Conservation (phyloP, 2,329 filamentous ascomycete genomes). For the Ceratocystis colombiana region DNA sequence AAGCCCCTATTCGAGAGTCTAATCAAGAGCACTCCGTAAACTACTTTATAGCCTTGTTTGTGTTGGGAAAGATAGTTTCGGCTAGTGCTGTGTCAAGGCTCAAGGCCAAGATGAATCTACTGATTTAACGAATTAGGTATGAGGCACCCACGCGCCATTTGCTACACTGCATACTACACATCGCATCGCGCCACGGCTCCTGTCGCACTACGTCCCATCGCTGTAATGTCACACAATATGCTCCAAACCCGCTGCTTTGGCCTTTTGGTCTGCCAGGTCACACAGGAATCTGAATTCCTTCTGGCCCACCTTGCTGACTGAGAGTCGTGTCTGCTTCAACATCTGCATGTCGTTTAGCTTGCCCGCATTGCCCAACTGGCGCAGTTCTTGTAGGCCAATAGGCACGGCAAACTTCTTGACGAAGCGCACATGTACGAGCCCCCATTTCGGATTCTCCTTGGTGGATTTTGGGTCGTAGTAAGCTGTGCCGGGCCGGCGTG, state of each 20-base stretch:
- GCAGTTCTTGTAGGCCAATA: constrained; percentile 62
- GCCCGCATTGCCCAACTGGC: constrained; percentile 47
- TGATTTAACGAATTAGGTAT: neutral
- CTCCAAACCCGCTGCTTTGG: constrained; percentile 33
- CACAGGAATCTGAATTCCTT: constrained; percentile 58
- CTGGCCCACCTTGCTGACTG: constrained; percentile 59
- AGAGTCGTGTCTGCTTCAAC: constrained; percentile 70
- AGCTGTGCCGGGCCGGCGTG: constrained; percentile 38
- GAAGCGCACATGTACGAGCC: constrained; percentile 79
- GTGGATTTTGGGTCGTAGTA: constrained; percentile 76
- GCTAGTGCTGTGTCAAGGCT: neutral
- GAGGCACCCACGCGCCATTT: neutral
- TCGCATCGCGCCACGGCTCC: neutral
- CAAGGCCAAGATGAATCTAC: neutral
- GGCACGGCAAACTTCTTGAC: constrained; percentile 66
- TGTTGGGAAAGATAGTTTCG: neutral
- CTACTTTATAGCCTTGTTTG: neutral
- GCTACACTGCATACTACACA: neutral
- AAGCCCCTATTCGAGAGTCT: constrained; percentile 60
- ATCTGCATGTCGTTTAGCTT: constrained; percentile 68
- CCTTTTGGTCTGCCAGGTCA: constrained; percentile 40
- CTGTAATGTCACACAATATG: constrained; percentile 30
- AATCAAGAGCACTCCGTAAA: constrained; percentile 46
- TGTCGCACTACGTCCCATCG: no score
- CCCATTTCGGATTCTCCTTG: constrained; percentile 54